Percentiles rank a stretch among this genome's conserved stretches.
These are phyloP conservation scores for Trichosporon sp. DNA, from an alignment of 1,284 basidiomycete genomes.

Conservation along the genomic window DNA sequence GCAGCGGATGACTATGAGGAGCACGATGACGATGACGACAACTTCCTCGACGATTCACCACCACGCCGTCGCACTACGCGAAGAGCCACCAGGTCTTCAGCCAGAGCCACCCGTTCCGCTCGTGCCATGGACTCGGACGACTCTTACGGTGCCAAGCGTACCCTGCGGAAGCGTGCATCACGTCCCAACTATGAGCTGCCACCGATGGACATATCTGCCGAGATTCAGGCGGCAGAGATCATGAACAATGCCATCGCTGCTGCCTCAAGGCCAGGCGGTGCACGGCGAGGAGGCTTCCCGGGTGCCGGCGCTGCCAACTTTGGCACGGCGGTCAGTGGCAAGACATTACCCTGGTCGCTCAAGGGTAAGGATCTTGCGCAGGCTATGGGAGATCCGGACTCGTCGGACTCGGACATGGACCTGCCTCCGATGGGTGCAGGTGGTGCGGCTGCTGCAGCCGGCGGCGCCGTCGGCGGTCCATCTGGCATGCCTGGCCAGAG, in stretches of 20 bases:
- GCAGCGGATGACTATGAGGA: constrained; percentile 40
- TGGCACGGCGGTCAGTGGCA: constrained; percentile 20
- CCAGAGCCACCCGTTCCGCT: constrained; percentile 9
- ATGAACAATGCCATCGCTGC: constrained; percentile 28
- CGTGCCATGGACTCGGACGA: constrained; percentile 28
- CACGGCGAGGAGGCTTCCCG: constrained; percentile 13
- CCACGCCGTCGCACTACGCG: constrained; percentile 9
- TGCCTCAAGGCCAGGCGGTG: constrained; percentile 12
- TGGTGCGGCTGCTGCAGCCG: neutral
- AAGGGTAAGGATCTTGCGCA: constrained; percentile 33
- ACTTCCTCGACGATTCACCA: neutral
- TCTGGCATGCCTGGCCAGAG: constrained; percentile 5
- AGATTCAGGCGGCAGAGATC: constrained; percentile 26
- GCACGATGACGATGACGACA: constrained; percentile 43
- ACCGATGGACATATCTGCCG: constrained; percentile 36
- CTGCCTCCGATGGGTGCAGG: neutral
- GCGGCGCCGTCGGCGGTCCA: neutral
- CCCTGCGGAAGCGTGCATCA: constrained; percentile 39
- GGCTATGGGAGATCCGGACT: constrained; percentile 43
- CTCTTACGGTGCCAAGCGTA: constrained; percentile 29
- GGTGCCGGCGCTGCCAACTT: constrained; percentile 28
- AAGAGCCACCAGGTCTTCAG: neutral
- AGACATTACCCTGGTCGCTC: constrained; percentile 29
- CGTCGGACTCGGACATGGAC: constrained; percentile 33
- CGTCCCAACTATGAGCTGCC: constrained; percentile 46